Evolutionary conservation across 345 rosid genomes (phyloP), one percentile per base, ranked within the genome.

Genomic region (Populus deltoides): DNA sequence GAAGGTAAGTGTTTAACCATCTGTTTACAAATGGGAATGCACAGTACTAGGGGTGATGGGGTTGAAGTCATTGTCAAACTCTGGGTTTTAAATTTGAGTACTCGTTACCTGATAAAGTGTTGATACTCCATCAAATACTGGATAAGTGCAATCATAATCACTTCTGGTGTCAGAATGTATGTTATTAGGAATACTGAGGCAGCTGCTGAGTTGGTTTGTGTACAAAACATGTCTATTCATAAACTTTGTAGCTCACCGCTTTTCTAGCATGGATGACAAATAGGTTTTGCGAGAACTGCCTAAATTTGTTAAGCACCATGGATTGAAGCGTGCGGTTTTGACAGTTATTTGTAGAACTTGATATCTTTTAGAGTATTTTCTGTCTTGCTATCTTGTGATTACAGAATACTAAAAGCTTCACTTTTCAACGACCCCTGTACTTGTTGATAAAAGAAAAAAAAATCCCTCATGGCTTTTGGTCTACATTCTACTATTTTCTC

Each of bases 1-100:
- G 80, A 78, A 87, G 99, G 99, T 94, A 57, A 62, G 6, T 27
- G 12, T 80, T 80, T 22, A 13, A 9, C 27, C 25, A 10, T 68
- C 39, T 55, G n/a, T 39, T 8, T 16, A 10, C 39, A 27, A 20
- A 6, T 72, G 45, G 39, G 24, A 39, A 13, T 13, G 16, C 27
- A 0, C 31, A 24, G 29, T 63, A 16, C 25, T n/a, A 27, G 15
- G 31, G 35, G 2, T 22, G 33, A 13, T 63, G 27, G 27, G 27
- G 33, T 27, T n/a, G 15, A 11, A n/a, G 27, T 63, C 15, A 22
- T 24, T 63, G 29, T 63, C 67, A 63, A 63, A 63, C 31, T 63
- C 15, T 15, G 18, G n/a, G 41, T 67, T 31, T 10, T 16, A 11
- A 61, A 61, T 61, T 61, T 9, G 67, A 27, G 31, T 24, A 12